Base-by-base conservation (phyloP, 1,139 yeast genomes). In the Yamadazyma diddensiae region DNA sequence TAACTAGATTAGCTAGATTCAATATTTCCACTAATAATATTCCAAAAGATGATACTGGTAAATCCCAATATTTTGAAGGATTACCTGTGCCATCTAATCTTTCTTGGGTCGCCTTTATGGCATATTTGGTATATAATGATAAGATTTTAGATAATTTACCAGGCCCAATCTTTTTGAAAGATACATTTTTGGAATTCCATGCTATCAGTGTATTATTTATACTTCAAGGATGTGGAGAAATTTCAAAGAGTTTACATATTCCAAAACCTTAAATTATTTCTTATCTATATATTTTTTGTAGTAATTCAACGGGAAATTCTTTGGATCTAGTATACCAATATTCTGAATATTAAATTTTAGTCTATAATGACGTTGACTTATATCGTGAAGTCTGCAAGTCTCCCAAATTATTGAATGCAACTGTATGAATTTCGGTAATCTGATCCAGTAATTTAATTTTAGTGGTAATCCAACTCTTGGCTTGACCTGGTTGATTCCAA, bases 1-100 rank as follows among this genome's bases (percentile, higher is more conserved):
- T 92, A 47, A 83, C 96, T 13, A 78, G 98, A 55, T 72, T 92
- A 49, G 98, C 98, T 7, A 74, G 98, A 54, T 92, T 88, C 64
- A 92, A 92, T 52, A 94, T 94, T 34, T 86, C 97, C 1, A 94
- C 94, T 3, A 82, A 92, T 36, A 85, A 86, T 46, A 77, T 94
- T 41, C 97, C 98, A 33, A 88, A 88, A 63, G 97, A 90, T 55
- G 70, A 73, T 37, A 57, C 72, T 13, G 96, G 96, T 18, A 88
- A 88, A 60, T 77, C 90, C 14, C 76, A 81, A 53, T 76, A 71
- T 48, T 92, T 92, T 57, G 98, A 92, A 65, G 98, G 98, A 8
- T 76, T 92, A 32, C 98, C 98, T 11, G 87, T 92, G 48, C 98
- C 98, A 36, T 80, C 94, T 4, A 82, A 94, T 30, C 69, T 92